These are phyloP conservation scores for Citrullus amarus DNA, from an alignment of 306 rosid species.

Conservation along the genomic window DNA sequence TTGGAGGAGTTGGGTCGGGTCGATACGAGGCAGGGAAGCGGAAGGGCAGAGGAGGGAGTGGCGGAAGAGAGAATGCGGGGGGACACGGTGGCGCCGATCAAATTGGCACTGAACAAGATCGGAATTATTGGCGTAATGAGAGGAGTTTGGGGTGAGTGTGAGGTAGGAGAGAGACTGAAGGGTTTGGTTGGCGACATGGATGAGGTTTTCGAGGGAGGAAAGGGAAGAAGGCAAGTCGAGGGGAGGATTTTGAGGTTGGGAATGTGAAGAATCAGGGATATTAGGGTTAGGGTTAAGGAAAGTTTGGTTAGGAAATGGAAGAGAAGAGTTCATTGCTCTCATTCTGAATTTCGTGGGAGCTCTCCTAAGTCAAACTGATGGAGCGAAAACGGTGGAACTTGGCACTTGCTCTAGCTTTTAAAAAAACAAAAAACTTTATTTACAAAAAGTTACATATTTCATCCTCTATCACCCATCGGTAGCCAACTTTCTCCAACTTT, in stretches of 20 bases:
- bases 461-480: too few relatives aligned
- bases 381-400: too few relatives aligned
- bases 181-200: slow-evolving; percentile 22
- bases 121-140: neutral
- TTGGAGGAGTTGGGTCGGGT: slow-evolving; percentile 12
- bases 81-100: slow-evolving; percentile 44
- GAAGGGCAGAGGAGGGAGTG: slow-evolving; percentile 59
- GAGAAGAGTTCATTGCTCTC: slow-evolving; percentile 3
- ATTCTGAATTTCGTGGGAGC: neutral
- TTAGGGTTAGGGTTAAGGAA: slow-evolving; percentile 22
- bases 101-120: slow-evolving; percentile 35
- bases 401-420: too few relatives aligned
- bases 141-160: slow-evolving; percentile 20
- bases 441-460: too few relatives aligned
- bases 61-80: slow-evolving; percentile 41
- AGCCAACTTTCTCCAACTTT: too few relatives aligned
- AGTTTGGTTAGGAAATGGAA: slow-evolving; percentile 12
- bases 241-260: slow-evolving; percentile 6
- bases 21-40: slow-evolving; percentile 19
- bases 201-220: slow-evolving; percentile 38
- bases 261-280: neutral
- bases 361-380: neutral
- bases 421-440: too few relatives aligned
- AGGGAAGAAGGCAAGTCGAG: slow-evolving; percentile 26
- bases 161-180: slow-evolving; percentile 26